Evolutionary conservation across 2,329 filamentous ascomycete genomes (phyloP).

Genomic region (Fusarium coicis): DNA sequence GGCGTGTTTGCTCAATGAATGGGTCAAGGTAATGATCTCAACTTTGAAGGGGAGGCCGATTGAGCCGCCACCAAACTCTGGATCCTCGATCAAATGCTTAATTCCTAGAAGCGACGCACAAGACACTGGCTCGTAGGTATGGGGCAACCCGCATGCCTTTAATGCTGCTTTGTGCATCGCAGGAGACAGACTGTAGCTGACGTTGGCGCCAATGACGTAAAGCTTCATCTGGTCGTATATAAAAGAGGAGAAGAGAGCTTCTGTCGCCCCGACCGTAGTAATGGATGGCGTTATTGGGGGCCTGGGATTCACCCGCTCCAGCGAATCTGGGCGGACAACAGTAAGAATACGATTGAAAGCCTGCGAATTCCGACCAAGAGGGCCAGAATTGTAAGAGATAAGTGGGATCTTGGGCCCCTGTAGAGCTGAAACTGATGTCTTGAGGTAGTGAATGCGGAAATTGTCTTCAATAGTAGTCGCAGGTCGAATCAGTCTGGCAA

Average conservation of each 20-base stretch:
- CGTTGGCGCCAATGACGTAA: slow-evolving; percentile 78
- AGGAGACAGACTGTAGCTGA: slow-evolving; percentile 78
- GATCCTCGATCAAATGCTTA: slow-evolving; percentile 71
- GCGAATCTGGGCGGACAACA: slow-evolving; percentile 61
- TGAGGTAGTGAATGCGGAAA: slow-evolving; percentile 67
- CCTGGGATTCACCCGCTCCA: slow-evolving; percentile 31
- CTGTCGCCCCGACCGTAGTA: slow-evolving; percentile 71
- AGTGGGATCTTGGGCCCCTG: slow-evolving; percentile 60
- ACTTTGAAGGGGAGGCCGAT: slow-evolving; percentile 81
- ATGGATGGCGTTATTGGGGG: slow-evolving; percentile 50
- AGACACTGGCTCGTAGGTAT: slow-evolving; percentile 73
- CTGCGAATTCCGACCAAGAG: slow-evolving; percentile 70
- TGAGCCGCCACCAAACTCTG: slow-evolving; percentile 77
- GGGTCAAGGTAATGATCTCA: slow-evolving; percentile 74
- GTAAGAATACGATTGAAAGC: slow-evolving; percentile 75
- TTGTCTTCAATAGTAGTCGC: slow-evolving; percentile 70
- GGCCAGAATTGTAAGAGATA: slow-evolving; percentile 73
- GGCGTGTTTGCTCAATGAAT: slow-evolving; percentile 77
- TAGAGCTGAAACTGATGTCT: slow-evolving; percentile 58
- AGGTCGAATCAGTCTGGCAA: slow-evolving; percentile 70
- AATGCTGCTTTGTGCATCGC: slow-evolving; percentile 82
- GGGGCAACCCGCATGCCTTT: slow-evolving; percentile 73
- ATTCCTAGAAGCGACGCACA: slow-evolving; percentile 71
- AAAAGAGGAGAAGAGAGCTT: slow-evolving; percentile 73
- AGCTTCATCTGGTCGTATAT: slow-evolving; percentile 76